Evolutionary conservation across 148 eudicot genomes (phyloP), one percentile per base, ranked within the genome.

Genomic region (Vaccinium darrowii): DNA sequence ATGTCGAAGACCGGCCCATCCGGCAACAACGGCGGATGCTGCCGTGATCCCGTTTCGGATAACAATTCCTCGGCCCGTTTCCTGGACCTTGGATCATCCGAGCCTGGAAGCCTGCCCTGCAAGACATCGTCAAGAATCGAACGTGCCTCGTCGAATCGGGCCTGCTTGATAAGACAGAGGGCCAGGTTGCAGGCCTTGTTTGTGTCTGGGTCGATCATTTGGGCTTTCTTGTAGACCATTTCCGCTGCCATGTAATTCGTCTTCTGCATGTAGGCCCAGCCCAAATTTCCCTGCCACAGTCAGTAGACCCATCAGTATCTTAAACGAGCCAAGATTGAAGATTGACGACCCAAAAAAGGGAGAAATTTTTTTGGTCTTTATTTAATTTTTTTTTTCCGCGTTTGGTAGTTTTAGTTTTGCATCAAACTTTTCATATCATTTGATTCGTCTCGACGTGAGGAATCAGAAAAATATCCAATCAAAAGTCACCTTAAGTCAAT

Each of bases 211-310:
- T 90, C 92, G 7, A 90, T 87, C 84, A 71, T 25, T 51, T 88
- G 93, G 19, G 92, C 92, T 83, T 90, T 90, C 5, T 86, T 87
- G 57, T 90, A 91, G 14, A 88, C 92, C 62, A 63, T 88, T 65
- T 91, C 93, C 1, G 93, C 93, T 15, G 91, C 89, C 25, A 54
- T 79, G 58, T 82, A 91, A n/a, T 91, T 87, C 10, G 77, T 76
- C 39, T 84, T 86, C 80, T 91, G 93, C 91, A 91, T 90, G 14
- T 90, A 91, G 2, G 92, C 91, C 93, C 93, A 91, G 0, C 93
- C 93, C 79, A 91, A 81, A 25, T 91, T 91, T 4, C 93, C 92
- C 93, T 91, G 89, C 14, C 72, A 65, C 84, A 91, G 39, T 23
- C 65, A 60, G 14, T 49, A 52, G 14, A 8, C 8, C 11, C 9